Base-by-base conservation (phyloP, 164 flowering plant species). In the Vitis labrusca region DNA sequence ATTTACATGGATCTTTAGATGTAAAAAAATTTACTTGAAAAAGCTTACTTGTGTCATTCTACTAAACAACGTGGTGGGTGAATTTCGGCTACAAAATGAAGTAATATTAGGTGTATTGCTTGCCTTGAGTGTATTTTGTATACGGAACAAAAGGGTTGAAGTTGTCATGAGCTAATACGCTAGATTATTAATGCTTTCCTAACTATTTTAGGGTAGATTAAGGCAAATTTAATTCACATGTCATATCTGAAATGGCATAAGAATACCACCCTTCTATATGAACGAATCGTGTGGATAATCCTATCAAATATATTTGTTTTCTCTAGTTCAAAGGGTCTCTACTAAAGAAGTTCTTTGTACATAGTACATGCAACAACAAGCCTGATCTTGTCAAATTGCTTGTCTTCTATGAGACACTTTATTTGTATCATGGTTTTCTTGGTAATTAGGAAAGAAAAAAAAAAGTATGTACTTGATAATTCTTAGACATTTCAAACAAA, bases 261-360 rank as follows among this genome's bases (percentile, higher is more conserved):
- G 49, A 13, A 10, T 37, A 60, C 48, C 80, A 82, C 97, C 90
- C 89, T 91, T 14, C 83, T 72, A 37, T 89, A 81, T 66, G 84
- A 73, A 64, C 85, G 77, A 52, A 91, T 86, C 27, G 88, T 80
- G 53, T 86, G 92, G 69, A 85, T 86, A 63, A 89, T 85, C 62
- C 82, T 81, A 67, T 89, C 97, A 79, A 91, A 91, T 72, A 91
- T 83, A 67, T 69, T 78, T 60, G 94, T 89, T 75, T 86, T 91
- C n/a, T 91, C 94, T 78, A 90, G 90, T 73, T 91, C 92, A 79
- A 89, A 89, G 51, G 94, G 85, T 80, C 90, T 80, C 97, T 94
- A 91, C 23, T 89, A 94, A 73, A 89, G 80, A 74, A 91, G 89
- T 71, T 85, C 73, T 78, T 83, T 89, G 72, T 83, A 89, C 5